These are phyloP conservation scores for Trametes cingulata DNA, from an alignment of 768 basidiomycete species.

Conservation along the genomic window DNA sequence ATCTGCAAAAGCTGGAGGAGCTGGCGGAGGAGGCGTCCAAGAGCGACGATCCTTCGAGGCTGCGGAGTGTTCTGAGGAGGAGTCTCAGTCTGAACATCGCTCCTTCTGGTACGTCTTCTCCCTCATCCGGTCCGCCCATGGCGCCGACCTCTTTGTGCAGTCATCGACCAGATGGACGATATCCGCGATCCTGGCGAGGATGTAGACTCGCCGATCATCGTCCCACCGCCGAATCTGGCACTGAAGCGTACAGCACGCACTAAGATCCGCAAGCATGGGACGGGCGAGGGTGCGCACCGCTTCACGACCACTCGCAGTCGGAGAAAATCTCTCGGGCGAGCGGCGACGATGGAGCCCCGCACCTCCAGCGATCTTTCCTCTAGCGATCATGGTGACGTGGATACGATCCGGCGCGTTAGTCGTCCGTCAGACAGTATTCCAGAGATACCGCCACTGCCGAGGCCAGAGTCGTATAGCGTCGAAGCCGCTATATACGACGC, in stretches of 20 bases:
- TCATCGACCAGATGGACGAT: slow-evolving; percentile 67
- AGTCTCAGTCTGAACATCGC: slow-evolving; percentile 87
- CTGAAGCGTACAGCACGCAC: slow-evolving; percentile 91
- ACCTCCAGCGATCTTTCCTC: slow-evolving; percentile 73
- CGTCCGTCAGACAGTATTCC: slow-evolving; percentile 42
- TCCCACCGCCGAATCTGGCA: slow-evolving; percentile 85
- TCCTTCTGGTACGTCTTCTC: slow-evolving; percentile 70
- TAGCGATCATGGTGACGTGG: slow-evolving; percentile 58
- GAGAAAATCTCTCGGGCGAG: slow-evolving; percentile 36
- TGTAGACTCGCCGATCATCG: slow-evolving; percentile 87
- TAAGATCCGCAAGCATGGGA: slow-evolving; percentile 87
- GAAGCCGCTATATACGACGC: slow-evolving; percentile 84
- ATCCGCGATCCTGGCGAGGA: slow-evolving; percentile 73
- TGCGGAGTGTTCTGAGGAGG: slow-evolving; percentile 77
- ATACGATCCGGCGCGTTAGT: slow-evolving; percentile 28
- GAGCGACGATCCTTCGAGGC: slow-evolving; percentile 78
- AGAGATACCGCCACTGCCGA: slow-evolving; percentile 43
- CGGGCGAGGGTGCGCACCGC: slow-evolving; percentile 83
- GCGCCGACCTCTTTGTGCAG: slow-evolving; percentile 36
- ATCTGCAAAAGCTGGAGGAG: slow-evolving; percentile 92
- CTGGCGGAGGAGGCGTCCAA: slow-evolving; percentile 87
- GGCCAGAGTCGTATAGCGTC: slow-evolving; percentile 80
- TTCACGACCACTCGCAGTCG: slow-evolving; percentile 54
- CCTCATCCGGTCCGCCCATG: slow-evolving; percentile 1
- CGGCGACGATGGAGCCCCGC: slow-evolving; percentile 45